Evolutionary conservation across 2,329 filamentous ascomycete species (phyloP).

Genomic region (Ceratocystis albifundus): DNA sequence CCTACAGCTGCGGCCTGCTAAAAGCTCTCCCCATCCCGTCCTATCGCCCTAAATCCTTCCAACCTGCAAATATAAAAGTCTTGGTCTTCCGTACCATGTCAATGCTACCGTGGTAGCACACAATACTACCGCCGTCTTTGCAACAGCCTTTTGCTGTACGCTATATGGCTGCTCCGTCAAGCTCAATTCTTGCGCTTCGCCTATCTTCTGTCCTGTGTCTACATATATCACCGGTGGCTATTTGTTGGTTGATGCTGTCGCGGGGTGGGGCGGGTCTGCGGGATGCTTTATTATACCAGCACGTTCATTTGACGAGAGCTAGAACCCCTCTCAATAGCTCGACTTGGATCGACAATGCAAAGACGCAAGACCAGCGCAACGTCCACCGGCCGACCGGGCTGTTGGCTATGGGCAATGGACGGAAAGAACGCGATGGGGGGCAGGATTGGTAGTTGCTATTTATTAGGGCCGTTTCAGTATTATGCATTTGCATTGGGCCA

Average conservation of each 20-base stretch:
- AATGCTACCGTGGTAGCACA: not conserved
- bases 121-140: not conserved
- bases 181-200: not conserved
- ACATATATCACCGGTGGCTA: too few relatives aligned
- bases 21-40: too few relatives aligned
- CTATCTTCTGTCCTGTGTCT: not conserved
- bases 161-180: not conserved
- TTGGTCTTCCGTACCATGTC: not conserved
- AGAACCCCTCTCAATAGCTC: too few relatives aligned
- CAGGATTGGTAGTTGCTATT: not conserved
- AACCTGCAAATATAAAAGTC: not conserved
- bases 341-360: too few relatives aligned
- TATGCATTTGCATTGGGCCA: too few relatives aligned
- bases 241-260: too few relatives aligned
- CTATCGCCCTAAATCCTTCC: not conserved
- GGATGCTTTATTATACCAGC: too few relatives aligned
- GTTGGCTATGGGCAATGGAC: not conserved
- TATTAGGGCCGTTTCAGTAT: not conserved
- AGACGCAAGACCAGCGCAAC: not conserved
- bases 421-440: not conserved
- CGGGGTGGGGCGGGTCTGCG: too few relatives aligned
- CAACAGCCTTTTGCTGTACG: not conserved
- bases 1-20: too few relatives aligned
- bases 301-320: too few relatives aligned
- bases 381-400: not conserved